Evolutionary conservation across 345 rosid genomes (phyloP), one percentile per base, ranked within the genome.

Genomic region (Odontarrhena argentea): DNA sequence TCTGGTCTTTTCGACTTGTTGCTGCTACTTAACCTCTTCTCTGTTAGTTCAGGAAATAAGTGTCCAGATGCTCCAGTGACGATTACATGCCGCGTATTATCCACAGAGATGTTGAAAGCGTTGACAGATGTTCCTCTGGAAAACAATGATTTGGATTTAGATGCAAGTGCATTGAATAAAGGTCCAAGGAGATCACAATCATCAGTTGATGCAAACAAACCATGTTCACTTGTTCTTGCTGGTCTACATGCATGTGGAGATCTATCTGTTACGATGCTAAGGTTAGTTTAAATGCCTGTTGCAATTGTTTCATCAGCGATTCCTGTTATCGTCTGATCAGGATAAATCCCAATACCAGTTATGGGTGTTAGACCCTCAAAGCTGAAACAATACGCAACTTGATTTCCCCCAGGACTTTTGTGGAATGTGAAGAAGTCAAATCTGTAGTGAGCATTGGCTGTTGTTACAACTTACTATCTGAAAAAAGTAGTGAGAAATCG

Each of bases 191-290:
- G 70, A 62, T 65, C 76, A 59, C 68, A 74, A 11, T 60, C 79
- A 38, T 69, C 59, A 3, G 52, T n/a, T 48, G 50, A 30, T 69
- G 48, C 62, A 55, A 78, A 48, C 13, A 45, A 37, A 71, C 56
- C 67, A 14, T 69, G 76, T 55, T 82, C 96, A 61, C 74, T 87
- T 63, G 83, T 89, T 69, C 94, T 93, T 73, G 90, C 98, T 62
- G 97, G 98, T 50, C 87, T 89, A 73, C 98, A 93, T 82, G 97
- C 98, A 32, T 93, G 98, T 60, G 98, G 98, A 14, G 96, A 93
- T 85, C 92, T 89, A 52, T 89, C 97, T 15, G 92, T 87, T 61
- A 87, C 92, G 48, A 93, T 93, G 96, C 84, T 93, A 58, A 80
- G 74, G 97, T 87, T 76, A 83, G 89, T 83, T 54, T 53, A 63